Percentiles rank a stretch among this genome's conserved stretches.
Conservation (phyloP, 1,284 basidiomycete species). For the Vanrija humicola region DNA sequence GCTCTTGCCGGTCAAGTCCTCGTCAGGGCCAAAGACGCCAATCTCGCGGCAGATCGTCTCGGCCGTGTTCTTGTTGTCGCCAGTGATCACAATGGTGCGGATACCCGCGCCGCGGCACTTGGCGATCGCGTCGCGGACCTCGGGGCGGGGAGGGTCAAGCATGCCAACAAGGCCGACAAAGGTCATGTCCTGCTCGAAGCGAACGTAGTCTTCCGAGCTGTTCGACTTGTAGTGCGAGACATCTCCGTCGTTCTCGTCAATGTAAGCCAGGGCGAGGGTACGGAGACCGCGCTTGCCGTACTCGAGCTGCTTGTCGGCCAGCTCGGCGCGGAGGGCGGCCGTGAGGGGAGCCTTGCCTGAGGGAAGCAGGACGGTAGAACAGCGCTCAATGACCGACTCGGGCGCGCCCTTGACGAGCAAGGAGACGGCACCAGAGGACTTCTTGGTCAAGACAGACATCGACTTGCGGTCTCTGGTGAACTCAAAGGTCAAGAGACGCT, state of each 20-base stretch:
- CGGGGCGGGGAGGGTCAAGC: conserved; percentile 96
- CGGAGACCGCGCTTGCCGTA: conserved; percentile 83
- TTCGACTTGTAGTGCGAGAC: conserved; percentile 74
- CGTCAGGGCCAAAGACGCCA: conserved; percentile 79
- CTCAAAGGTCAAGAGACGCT: conserved; percentile 87
- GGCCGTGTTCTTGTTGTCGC: conserved; percentile 96
- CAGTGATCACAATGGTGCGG: conserved; percentile 94
- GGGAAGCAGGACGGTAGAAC: conserved; percentile 67
- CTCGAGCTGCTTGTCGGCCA: conserved; percentile 61
- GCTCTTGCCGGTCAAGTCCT: conserved; percentile 83
- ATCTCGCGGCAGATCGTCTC: conserved; percentile 96
- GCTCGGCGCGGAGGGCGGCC: conserved; percentile 57
- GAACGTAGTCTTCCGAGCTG: conserved; percentile 72
- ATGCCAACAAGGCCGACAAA: conserved; percentile 96
- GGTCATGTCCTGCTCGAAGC: conserved; percentile 84
- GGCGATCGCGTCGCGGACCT: conserved; percentile 79
- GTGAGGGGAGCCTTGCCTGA: conserved; percentile 64
- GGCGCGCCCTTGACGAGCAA: conserved; percentile 94
- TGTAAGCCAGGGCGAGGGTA: conserved; percentile 85
- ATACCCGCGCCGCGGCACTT: conserved; percentile 92
- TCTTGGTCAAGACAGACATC: conserved; percentile 85
- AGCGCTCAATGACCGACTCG: conserved; percentile 87
- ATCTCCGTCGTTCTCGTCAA: conserved; percentile 72
- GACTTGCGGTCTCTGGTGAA: conserved; percentile 98
- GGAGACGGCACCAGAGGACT: conserved; percentile 58